phyloP scores from a whole-genome alignment of 2,329 filamentous ascomycete species.

The Leptographium galeiforme region DNA sequence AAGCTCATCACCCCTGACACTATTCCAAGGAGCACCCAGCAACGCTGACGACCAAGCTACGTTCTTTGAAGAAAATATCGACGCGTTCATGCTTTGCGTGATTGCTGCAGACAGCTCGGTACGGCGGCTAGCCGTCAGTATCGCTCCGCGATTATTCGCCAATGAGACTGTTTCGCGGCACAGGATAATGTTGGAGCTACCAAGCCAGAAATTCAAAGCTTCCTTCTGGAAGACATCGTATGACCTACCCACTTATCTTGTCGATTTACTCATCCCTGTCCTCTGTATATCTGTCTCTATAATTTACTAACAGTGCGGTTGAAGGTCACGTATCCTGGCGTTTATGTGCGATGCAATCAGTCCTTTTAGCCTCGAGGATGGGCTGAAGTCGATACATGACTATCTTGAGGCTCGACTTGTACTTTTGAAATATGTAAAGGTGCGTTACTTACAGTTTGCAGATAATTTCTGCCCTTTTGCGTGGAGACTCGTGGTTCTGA shows the following conservation, averaged over 20 bases:
- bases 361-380: conserved; percentile 27
- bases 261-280: background rate
- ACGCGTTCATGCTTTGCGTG: conserved; percentile 39
- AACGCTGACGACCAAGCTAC: conserved; percentile 20
- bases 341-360: conserved; percentile 35
- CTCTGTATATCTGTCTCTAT: background rate
- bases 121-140: conserved; percentile 30
- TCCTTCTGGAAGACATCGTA: conserved; percentile 42
- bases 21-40: conserved; percentile 28
- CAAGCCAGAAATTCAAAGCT: conserved; percentile 23
- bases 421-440: conserved; percentile 36
- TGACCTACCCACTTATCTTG: conserved; percentile 7
- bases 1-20: conserved; percentile 35
- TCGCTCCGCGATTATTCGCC: conserved; percentile 35
- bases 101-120: conserved; percentile 37
- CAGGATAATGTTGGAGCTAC: conserved; percentile 22
- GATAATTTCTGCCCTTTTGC: background rate
- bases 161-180: conserved; percentile 22
- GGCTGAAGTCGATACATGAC: conserved; percentile 34
- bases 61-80: conserved; percentile 33
- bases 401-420: conserved; percentile 43
- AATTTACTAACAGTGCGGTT: background rate
- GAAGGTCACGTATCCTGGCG: conserved; percentile 30
- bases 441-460: conserved; percentile 16
- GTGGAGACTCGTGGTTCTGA: background rate